These are phyloP conservation scores for Daedaleopsis sinensis DNA, from an alignment of 768 basidiomycete genomes.

Conservation along the genomic window DNA sequence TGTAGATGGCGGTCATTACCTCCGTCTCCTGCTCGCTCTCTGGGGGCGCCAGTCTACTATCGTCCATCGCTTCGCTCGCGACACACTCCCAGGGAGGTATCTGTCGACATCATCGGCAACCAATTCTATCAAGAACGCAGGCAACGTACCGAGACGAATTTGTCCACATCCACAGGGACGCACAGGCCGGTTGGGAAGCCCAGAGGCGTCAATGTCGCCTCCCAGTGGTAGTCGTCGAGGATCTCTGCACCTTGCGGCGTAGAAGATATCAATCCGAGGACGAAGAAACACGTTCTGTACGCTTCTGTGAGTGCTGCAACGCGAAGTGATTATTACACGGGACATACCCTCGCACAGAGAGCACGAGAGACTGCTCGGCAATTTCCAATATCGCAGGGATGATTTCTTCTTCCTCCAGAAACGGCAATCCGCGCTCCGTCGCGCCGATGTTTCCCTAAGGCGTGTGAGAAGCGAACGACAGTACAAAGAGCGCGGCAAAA, in stretches of 20 bases:
- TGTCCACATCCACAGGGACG: constrained; percentile 80
- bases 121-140: not conserved
- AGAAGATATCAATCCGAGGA: constrained; percentile 89
- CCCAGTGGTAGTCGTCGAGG: constrained; percentile 91
- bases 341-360: constrained; percentile 92
- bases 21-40: constrained; percentile 75
- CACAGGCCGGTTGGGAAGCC: constrained; percentile 90
- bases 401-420: constrained; percentile 94
- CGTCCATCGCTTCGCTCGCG: constrained; percentile 31
- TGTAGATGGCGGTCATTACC: constrained; percentile 87
- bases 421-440: constrained; percentile 86
- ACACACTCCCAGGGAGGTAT: constrained; percentile 67
- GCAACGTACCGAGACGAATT: constrained; percentile 72
- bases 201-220: constrained; percentile 84
- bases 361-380: constrained; percentile 84
- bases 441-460: constrained; percentile 91
- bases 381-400: constrained; percentile 90
- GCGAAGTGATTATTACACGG: not conserved
- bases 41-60: constrained; percentile 63
- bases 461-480: not conserved
- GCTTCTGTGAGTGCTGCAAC: not conserved
- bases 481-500: constrained; percentile 17
- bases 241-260: constrained; percentile 93
- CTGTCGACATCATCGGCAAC: constrained; percentile 39
- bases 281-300: constrained; percentile 93